Base-by-base conservation (phyloP, 805 yeast genomes). In the Isabelozyma rhagii region DNA sequence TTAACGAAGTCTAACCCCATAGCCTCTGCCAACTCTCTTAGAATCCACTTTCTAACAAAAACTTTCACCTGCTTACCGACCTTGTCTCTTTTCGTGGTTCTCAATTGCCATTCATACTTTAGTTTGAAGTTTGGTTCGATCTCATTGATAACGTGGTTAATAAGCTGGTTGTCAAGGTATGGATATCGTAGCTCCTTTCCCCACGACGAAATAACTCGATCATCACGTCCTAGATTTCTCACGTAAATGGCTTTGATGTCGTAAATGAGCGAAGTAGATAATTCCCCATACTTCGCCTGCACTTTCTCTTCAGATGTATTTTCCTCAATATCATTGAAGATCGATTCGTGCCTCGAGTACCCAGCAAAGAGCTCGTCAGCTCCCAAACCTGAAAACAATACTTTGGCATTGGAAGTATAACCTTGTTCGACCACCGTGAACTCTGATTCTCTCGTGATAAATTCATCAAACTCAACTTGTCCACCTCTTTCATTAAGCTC, bases 321-420 rank as follows among this genome's bases (percentile, higher is more conserved):
- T 5, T 46, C 46, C 10, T 55, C 54, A 11, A 56, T 41, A 13
- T 52, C 61, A 7, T 71, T 68, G 60, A 80, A 79, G 1, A 79
- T 60, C 34, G 80, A 66, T 53, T 81, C 85, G 57, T 94, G 96
- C 43, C 97, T 77, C 18, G 96, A 88, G 64, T 94, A 94, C 0
- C 99, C 99, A 0, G 97, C 99, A 72, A 88, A 92, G 15, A 94
- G 69, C 66, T 94, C 99, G 69, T 94, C 99, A 0, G 99, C 99
- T 1, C 99, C 99, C 10, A 94, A 74, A 0, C 99, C 99, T 47
- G 97, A 89, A 36, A 94, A 72, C 8, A 94, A 65, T 0, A 94
- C 96, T 55, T 82, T 80, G 8, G 90, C 79, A 8, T 67, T 63
- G 15, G 91, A 79, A 2, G 61, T 54, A 57, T 84, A 86, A 7